phyloP scores from a whole-genome alignment of 331 rosid species.

The Stylosanthes scabra region DNA sequence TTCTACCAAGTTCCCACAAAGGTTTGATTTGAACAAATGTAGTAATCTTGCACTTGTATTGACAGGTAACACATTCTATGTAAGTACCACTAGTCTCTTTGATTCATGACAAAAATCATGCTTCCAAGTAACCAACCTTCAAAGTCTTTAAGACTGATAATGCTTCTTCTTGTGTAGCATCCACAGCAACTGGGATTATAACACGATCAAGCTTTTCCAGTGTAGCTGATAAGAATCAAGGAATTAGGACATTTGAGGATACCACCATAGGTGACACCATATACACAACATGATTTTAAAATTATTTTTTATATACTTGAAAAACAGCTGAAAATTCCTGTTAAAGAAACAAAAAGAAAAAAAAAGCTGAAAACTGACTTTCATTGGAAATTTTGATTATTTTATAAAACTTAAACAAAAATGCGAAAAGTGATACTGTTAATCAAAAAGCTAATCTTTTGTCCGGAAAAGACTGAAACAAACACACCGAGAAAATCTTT shows the following conservation, averaged over 20 bases:
- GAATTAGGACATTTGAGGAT: constrained; percentile 6
- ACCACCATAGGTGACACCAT: neutral
- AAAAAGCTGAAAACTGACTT: no score
- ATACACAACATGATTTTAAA: neutral
- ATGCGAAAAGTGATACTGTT: no score
- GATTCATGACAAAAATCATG: constrained; percentile 21
- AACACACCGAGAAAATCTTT: neutral
- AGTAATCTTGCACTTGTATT: neutral
- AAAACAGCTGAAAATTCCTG: no score
- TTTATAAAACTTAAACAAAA: no score
- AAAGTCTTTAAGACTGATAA: constrained; percentile 66
- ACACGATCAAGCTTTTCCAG: constrained; percentile 58
- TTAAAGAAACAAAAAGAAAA: no score
- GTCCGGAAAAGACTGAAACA: no score
- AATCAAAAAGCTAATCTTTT: no score
- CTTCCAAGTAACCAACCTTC: constrained; percentile 77
- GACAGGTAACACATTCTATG: neutral
- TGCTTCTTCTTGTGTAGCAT: constrained; percentile 86
- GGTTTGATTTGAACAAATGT: neutral
- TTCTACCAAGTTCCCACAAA: neutral
- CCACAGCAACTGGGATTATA: constrained; percentile 62
- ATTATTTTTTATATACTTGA: no score
- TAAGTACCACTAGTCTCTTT: constrained; percentile 2
- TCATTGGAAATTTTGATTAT: no score
- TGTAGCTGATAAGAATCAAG: constrained; percentile 39